These are phyloP conservation scores for Cryptococcus jaspeensis DNA, from an alignment of 1,284 basidiomycete species.

Conservation along the genomic window DNA sequence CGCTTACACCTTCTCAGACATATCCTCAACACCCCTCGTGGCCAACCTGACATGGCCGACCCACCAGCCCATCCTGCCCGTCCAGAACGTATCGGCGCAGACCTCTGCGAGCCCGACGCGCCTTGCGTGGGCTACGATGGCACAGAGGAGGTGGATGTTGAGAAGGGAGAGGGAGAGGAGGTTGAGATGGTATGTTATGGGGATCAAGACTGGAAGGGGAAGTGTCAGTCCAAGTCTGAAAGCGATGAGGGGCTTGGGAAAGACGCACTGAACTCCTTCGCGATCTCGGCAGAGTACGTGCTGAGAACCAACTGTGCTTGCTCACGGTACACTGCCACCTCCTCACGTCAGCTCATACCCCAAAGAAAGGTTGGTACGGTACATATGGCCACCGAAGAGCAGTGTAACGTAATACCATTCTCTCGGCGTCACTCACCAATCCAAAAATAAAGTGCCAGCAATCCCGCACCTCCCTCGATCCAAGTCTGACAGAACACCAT, in stretches of 20 bases:
- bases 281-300: conserved; percentile 1
- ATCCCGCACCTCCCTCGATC: conserved; percentile 13
- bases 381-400: too few species aligned
- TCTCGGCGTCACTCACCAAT: conserved; percentile 22
- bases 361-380: too few species aligned
- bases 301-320: conserved; percentile 5
- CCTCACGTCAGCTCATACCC: background rate
- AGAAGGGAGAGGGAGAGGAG: conserved; percentile 7
- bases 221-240: background rate
- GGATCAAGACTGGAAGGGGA: conserved; percentile 13
- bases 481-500: conserved; percentile 16
- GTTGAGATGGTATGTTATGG: conserved; percentile 13
- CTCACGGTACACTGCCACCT: conserved; percentile 3
- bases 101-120: conserved; percentile 1
- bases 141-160: conserved; percentile 14
- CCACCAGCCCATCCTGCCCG: conserved; percentile 13
- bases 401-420: too few species aligned
- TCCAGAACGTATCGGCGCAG: conserved; percentile 2
- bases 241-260: background rate
- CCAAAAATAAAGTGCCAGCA: conserved; percentile 16
- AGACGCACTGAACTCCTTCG: conserved; percentile 8
- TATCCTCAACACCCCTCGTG: background rate
- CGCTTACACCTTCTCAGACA: background rate
- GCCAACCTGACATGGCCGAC: conserved; percentile 4
- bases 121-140: conserved; percentile 7